Evolutionary conservation across 1,139 yeast species (phyloP).

Genomic region (Pichia sp.): DNA sequence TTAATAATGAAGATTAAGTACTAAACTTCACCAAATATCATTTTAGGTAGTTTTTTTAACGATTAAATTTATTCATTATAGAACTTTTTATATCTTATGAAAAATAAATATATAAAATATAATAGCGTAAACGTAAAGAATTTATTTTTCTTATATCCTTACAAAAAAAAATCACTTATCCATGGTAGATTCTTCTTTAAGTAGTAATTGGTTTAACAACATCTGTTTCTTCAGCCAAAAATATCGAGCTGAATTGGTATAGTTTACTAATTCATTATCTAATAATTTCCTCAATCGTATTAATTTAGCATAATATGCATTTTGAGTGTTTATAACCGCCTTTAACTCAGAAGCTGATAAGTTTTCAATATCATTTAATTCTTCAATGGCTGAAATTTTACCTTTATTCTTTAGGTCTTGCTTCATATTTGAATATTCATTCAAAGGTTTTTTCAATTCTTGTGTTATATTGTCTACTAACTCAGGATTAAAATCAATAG

Average conservation of each 20-base stretch:
- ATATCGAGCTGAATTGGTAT: slow-evolving; percentile 36
- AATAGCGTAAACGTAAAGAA: too few relatives aligned
- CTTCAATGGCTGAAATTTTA: slow-evolving; percentile 7
- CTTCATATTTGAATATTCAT: slow-evolving; percentile 7
- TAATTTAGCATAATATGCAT: slow-evolving; percentile 41
- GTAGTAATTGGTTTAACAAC: slow-evolving; percentile 31
- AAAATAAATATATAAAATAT: too few relatives aligned
- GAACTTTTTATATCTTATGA: too few relatives aligned
- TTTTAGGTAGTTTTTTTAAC: too few relatives aligned
- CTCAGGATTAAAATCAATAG: slow-evolving; percentile 15
- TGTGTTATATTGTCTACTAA: slow-evolving; percentile 6
- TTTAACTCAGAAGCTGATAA: slow-evolving; percentile 25
- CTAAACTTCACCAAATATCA: neutral
- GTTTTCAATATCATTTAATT: slow-evolving; percentile 22
- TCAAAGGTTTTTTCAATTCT: slow-evolving; percentile 9
- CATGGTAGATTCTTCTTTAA: slow-evolving; percentile 15
- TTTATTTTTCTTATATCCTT: too few relatives aligned
- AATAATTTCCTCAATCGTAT: slow-evolving; percentile 43
- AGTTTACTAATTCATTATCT: slow-evolving; percentile 35
- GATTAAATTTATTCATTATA: neutral
- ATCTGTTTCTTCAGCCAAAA: slow-evolving; percentile 55
- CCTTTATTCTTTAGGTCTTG: slow-evolving; percentile 5
- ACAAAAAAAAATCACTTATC: slow-evolving; percentile 12
- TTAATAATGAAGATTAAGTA: slow-evolving; percentile 27
- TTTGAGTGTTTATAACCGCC: slow-evolving; percentile 28